Base-by-base conservation (phyloP, 768 basidiomycete genomes). In the Phaeotremella skinneri region DNA sequence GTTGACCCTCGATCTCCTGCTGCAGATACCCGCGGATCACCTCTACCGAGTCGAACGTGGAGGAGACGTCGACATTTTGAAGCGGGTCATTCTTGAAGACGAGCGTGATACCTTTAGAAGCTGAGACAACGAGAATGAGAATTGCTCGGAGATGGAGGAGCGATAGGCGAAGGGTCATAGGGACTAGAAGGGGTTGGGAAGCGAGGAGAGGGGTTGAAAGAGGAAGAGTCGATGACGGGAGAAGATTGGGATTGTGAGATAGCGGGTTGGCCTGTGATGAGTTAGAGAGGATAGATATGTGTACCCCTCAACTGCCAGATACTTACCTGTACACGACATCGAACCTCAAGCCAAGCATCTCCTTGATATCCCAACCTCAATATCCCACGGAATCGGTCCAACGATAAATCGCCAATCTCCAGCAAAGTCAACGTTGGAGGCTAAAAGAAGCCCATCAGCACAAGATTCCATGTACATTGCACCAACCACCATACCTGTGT, bases 41-140 rank as follows among this genome's bases (percentile, higher is more conserved):
- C 47, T 90, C 91, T 63, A 99, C 94, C 2, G 90, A 91, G 78
- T 99, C 96, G 70, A 99, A 99, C 2, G 93, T 97, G 76, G 88
- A 89, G 78, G 89, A 92, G 74, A 99, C 98, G 73, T 98, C 90
- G 53, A 99, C 92, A 65, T 91, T 90, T 79, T 99, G 92, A 37
- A 99, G 83, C 1, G 96, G 96, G 78, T 99, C 96, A 32, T 96
- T 98, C 80, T 98, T 98, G 85, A 99, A 99, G 25, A 98, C 96
- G 53, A 99, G 85, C 0, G 96, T 98, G 74, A 98, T 97, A 42
- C 96, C 96, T 73, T 97, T 97, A 75, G 92, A 90, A 66, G 90
- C 89, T 25, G 93, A 97, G 57, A 99, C 90, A 68, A 98, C 93
- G 58, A 99, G 85, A 64, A 98, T 93, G 68, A 99, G 89, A 72